Conservation (phyloP, 2,329 filamentous ascomycete species). For the Ceratocystis cacaofunesta region DNA sequence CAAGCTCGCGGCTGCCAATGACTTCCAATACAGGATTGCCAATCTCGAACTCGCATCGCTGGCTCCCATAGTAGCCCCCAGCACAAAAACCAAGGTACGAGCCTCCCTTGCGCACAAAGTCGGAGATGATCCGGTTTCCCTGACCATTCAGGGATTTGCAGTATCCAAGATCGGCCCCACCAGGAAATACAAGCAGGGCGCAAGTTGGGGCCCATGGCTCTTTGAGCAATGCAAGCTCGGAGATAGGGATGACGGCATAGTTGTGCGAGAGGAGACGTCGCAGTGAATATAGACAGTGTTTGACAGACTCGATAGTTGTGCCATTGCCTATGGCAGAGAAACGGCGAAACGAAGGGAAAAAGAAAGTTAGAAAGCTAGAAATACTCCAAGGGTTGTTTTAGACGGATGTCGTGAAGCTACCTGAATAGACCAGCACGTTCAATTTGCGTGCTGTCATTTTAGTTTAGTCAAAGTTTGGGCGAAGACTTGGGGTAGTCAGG, state of each 20-base stretch:
- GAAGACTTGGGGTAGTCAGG: background rate
- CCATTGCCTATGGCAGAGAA: constrained; percentile 49
- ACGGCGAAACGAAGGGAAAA: background rate
- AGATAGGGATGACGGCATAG: constrained; percentile 83
- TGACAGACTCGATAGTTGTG: constrained; percentile 73
- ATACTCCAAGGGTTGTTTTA: background rate
- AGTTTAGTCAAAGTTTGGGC: background rate
- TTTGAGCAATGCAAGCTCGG: constrained; percentile 62
- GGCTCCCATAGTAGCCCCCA: constrained; percentile 78
- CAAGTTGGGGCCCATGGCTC: constrained; percentile 86
- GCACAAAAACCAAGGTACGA: constrained; percentile 85
- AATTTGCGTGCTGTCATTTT: constrained; percentile 54
- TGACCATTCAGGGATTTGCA: constrained; percentile 74
- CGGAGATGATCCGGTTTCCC: constrained; percentile 69
- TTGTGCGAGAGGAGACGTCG: constrained; percentile 73
- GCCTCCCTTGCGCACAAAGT: constrained; percentile 76
- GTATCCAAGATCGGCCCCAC: constrained; percentile 86
- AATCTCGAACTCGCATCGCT: constrained; percentile 80
- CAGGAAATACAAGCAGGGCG: constrained; percentile 79
- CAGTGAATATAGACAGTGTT: constrained; percentile 76
- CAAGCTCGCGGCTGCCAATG: constrained; percentile 67
- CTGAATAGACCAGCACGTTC: constrained; percentile 88
- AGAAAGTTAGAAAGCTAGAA: background rate
- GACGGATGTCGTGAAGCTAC: constrained; percentile 31
- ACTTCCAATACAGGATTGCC: constrained; percentile 64